Conservation (phyloP, 1,139 yeast genomes). For the Protomyces inouyei region DNA sequence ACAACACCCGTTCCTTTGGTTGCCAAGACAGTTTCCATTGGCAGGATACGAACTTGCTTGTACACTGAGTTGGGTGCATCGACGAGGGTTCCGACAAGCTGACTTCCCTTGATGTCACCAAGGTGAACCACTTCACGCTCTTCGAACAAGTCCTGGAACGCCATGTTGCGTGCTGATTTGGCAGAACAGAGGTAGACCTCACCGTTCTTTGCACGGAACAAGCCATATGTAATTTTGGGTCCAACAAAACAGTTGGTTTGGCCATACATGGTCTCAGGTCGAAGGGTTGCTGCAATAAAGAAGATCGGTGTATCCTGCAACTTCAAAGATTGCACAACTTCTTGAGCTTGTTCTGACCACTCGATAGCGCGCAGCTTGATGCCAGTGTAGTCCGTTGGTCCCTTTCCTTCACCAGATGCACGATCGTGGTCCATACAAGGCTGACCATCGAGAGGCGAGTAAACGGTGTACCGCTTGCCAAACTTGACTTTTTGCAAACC, state of each 20-base stretch:
- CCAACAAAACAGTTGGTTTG: constrained; percentile 98
- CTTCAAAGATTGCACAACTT: constrained; percentile 46
- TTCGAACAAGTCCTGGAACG: constrained; percentile 89
- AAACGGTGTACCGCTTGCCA: constrained; percentile 96
- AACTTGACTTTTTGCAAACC: constrained; percentile 87
- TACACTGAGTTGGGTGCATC: constrained; percentile 75
- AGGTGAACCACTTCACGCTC: constrained; percentile 72
- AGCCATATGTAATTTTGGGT: constrained; percentile 87
- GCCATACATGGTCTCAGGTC: constrained; percentile 99
- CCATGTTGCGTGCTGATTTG: constrained; percentile 98
- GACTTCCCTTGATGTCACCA: constrained; percentile 60
- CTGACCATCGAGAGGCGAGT: constrained; percentile 96
- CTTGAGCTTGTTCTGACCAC: constrained; percentile 52
- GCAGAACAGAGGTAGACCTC: constrained; percentile 79
- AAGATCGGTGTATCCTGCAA: constrained; percentile 55
- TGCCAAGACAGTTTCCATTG: constrained; percentile 96
- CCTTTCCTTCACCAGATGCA: constrained; percentile 93
- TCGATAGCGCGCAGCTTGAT: constrained; percentile 73
- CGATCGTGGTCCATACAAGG: constrained; percentile 99
- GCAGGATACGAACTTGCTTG: constrained; percentile 73
- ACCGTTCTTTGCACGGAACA: constrained; percentile 71
- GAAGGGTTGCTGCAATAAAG: constrained; percentile 92
- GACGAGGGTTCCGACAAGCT: constrained; percentile 79
- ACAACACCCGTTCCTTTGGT: constrained; percentile 98
- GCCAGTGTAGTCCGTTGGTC: constrained; percentile 94